Percentiles rank a stretch among this genome's conserved stretches.
phyloP scores from a whole-genome alignment of 768 basidiomycete genomes.

The Termitomyces sp. region DNA sequence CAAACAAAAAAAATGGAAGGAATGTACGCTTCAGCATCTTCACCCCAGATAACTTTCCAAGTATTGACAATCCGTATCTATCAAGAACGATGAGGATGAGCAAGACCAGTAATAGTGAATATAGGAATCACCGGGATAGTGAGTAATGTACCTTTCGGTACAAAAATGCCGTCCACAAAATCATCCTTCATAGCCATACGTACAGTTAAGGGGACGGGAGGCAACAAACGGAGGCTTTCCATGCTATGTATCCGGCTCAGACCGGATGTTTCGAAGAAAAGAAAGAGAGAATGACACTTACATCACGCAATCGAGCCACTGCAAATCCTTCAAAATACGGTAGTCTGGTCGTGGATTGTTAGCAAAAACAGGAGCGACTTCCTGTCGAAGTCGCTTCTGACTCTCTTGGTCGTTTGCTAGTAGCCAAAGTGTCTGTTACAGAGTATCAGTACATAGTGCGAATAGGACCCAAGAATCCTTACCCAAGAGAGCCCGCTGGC shows the following conservation, averaged over 20 bases:
- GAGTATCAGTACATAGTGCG: not conserved
- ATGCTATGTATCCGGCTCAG: slow-evolving; percentile 20
- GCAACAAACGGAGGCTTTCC: slow-evolving; percentile 36
- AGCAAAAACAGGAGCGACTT: slow-evolving; percentile 35
- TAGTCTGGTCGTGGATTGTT: slow-evolving; percentile 31
- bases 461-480: slow-evolving; percentile 1
- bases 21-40: slow-evolving; percentile 41
- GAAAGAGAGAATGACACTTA: slow-evolving; percentile 12
- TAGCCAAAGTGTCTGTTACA: slow-evolving; percentile 41
- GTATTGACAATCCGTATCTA: slow-evolving; percentile 45
- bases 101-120: too few relatives aligned
- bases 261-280: not conserved
- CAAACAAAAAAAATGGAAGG: not conserved
- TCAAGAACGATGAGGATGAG: not conserved
- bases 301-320: slow-evolving; percentile 37
- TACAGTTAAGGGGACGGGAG: slow-evolving; percentile 36
- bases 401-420: slow-evolving; percentile 42
- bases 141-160: slow-evolving; percentile 41
- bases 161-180: slow-evolving; percentile 35
- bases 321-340: slow-evolving; percentile 30
- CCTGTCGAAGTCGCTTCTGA: slow-evolving; percentile 47
- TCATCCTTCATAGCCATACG: slow-evolving; percentile 30
- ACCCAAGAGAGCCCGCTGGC: slow-evolving; percentile 48
- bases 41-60: slow-evolving; percentile 43
- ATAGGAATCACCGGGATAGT: slow-evolving; percentile 28